Base-by-base conservation (phyloP, 192 early-diverging fungal species). In the Backusella macrospora region DNA sequence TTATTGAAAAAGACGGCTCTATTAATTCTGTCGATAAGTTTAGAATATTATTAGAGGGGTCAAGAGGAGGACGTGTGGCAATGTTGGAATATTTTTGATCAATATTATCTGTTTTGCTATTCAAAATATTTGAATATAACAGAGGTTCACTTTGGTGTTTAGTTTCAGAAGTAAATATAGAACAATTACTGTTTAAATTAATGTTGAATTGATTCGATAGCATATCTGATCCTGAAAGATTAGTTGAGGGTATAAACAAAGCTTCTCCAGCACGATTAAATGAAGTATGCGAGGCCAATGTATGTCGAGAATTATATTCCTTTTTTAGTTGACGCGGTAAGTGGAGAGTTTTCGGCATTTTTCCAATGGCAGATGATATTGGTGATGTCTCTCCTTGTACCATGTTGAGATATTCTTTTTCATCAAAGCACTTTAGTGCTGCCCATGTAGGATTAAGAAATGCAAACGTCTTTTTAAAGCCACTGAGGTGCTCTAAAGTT, bases 391-490 rank as follows among this genome's bases (percentile, higher is more conserved):
- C 73, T 7, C 80, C 80, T 42, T 65, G 69, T 10, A 81, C 76
- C 4, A 81, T 70, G n/a, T 40, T 63, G 12, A 81, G 49, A 52
- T 78, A 78, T 48, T 81, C 63, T 10, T 64, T n/a, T 45, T 81
- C 80, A 59, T 81, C 76, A 75, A 81, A 81, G 6, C 63, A 68
- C 46, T 81, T 81, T 18, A 81, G 45, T 6, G 76, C 76, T n/a
- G 80, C 80, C 80, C 80, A 81, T 29, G 64, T 71, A 21, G 76
- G 76, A 13, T 73, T 73, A 6, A 81, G 62, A 26, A 77, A 81
- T 8, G 80, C 43, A 70, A 77, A 77, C 1, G 80, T 62, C 44
- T 68, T 69, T 73, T 81, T 77, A 62, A 74, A 74, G 0, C n/a
- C 13, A 49, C 21, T 49, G 16, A 78, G n/a, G 5, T 70, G 45